These are phyloP conservation scores for Fremontodendron californicum DNA, from an alignment of 345 rosid genomes.

Conservation along the genomic window DNA sequence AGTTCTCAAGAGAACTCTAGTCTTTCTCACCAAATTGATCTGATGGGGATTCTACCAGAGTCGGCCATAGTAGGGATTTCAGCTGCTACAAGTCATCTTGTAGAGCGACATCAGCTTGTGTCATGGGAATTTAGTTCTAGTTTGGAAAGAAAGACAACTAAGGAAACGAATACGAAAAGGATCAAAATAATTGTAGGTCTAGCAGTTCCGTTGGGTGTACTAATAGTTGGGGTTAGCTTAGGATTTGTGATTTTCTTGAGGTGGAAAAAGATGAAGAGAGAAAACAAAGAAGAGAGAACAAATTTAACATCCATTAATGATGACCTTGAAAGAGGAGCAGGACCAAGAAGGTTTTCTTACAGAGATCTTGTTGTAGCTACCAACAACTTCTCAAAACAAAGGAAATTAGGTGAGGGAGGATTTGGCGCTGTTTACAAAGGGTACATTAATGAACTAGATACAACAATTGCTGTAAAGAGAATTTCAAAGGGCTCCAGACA, in stretches of 20 bases:
- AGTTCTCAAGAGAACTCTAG: slow-evolving; percentile 15
- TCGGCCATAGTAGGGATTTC: slow-evolving; percentile 35
- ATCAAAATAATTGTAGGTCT: slow-evolving; percentile 4
- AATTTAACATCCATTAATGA: slow-evolving; percentile 26
- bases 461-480: slow-evolving; percentile 34
- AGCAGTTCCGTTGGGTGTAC: slow-evolving; percentile 14
- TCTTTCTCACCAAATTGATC: slow-evolving; percentile 29
- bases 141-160: slow-evolving; percentile 30
- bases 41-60: slow-evolving; percentile 25
- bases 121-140: slow-evolving; percentile 43
- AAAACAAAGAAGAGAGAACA: background rate
- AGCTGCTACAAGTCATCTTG: slow-evolving; percentile 21
- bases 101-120: slow-evolving; percentile 16
- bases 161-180: background rate
- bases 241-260: background rate
- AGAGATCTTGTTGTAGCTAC: slow-evolving; percentile 34
- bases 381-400: slow-evolving; percentile 23
- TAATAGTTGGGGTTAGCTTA: slow-evolving; percentile 9
- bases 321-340: slow-evolving; percentile 38
- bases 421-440: background rate
- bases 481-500: slow-evolving; percentile 31
- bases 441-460: slow-evolving; percentile 9
- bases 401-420: slow-evolving; percentile 27
- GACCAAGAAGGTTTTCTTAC: slow-evolving; percentile 37
- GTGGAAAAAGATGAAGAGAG: slow-evolving; percentile 10